A percentile compares a stretch with the other conserved stretches of the same genome.
Evolutionary conservation across 139 green algal genomes (phyloP).

Genomic region (Picochlorum sp.): DNA sequence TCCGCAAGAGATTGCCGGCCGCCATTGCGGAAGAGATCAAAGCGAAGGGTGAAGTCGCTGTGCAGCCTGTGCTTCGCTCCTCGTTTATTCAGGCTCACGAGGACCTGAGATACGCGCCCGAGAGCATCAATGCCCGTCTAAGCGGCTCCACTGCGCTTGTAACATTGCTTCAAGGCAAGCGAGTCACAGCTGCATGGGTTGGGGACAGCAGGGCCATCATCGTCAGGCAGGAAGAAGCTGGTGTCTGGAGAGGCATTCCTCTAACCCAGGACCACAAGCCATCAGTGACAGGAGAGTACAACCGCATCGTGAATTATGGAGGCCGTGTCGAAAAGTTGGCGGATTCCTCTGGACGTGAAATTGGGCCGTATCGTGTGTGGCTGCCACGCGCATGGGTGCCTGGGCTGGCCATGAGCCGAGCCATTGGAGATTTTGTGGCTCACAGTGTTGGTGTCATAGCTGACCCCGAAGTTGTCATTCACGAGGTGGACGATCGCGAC

Average conservation of each 20-base stretch:
- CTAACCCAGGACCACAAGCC: conserved; percentile 90
- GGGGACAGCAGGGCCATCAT: conserved; percentile 75
- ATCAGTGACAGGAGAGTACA: conserved; percentile 51
- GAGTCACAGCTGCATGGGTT: conserved; percentile 74
- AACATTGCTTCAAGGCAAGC: conserved; percentile 39
- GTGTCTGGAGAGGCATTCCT: conserved; percentile 41
- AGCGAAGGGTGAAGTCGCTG: conserved; percentile 20
- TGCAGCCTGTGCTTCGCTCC: background rate
- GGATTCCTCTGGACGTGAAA: conserved; percentile 61
- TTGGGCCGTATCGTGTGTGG: conserved; percentile 78
- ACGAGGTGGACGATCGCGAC: conserved; percentile 59
- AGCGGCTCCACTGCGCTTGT: conserved; percentile 76
- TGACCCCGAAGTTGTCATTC: conserved; percentile 53
- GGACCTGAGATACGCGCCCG: conserved; percentile 28
- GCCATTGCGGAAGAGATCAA: conserved; percentile 60
- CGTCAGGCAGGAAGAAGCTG: conserved; percentile 17
- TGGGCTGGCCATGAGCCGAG: conserved; percentile 82
- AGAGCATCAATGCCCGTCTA: conserved; percentile 62
- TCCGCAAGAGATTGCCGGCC: conserved; percentile 68
- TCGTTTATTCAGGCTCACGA: conserved; percentile 60
- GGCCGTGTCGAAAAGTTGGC: conserved; percentile 75
- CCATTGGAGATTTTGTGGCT: conserved; percentile 71
- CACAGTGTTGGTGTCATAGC: conserved; percentile 74
- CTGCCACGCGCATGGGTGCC: conserved; percentile 67
- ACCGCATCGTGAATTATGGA: conserved; percentile 57